Percentiles rank a stretch among this genome's conserved stretches.
phyloP scores from a whole-genome alignment of 345 rosid species.

The Mallotus nudiflorus region DNA sequence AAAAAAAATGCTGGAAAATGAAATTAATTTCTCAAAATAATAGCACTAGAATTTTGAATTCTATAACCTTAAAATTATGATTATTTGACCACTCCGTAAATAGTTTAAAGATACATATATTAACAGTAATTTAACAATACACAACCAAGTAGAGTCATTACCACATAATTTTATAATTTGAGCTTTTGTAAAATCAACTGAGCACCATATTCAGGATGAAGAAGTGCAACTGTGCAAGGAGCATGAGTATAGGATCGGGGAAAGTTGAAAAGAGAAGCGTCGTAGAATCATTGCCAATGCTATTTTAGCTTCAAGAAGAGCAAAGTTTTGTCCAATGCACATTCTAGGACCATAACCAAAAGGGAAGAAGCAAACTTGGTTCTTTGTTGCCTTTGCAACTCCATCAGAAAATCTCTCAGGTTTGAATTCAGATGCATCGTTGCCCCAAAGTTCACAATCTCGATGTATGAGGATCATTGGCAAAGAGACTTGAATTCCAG shows the following conservation, averaged over 20 bases:
- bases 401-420: constrained; percentile 26
- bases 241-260: constrained; percentile 55
- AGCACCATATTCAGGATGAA: constrained; percentile 54
- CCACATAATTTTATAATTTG: neutral
- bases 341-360: constrained; percentile 44
- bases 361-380: constrained; percentile 28
- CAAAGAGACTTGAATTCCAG: neutral
- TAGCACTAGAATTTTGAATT: no score
- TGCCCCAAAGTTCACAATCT: neutral
- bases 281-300: constrained; percentile 53
- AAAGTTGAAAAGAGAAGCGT: constrained; percentile 38
- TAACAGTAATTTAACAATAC: no score
- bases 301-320: constrained; percentile 49
- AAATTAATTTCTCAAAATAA: no score
- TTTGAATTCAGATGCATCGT: neutral
- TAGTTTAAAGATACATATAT: no score
- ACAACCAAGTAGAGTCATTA: no score
- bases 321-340: constrained; percentile 47
- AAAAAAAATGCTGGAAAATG: no score
- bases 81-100: no score
- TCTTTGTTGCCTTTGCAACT: constrained; percentile 36
- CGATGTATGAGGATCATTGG: neutral
- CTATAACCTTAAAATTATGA: no score
- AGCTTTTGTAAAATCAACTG: constrained; percentile 12
- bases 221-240: constrained; percentile 42